Evolutionary conservation across 2,329 filamentous ascomycete genomes (phyloP).

Genomic region (Orbilia javanica): DNA sequence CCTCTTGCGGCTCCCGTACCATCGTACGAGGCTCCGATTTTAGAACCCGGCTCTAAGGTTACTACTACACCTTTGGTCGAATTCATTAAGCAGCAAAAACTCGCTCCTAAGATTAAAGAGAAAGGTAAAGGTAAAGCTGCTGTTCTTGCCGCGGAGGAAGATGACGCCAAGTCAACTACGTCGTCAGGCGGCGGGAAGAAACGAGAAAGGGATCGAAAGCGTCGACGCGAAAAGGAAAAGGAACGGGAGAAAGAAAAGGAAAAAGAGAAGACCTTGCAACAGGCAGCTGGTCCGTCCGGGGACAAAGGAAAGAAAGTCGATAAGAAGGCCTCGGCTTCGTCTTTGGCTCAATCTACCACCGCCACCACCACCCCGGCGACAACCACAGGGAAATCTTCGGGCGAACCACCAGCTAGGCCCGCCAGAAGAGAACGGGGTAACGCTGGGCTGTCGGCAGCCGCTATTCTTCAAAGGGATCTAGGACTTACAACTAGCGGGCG

Average conservation of each 20-base stretch:
- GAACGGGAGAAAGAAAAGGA: constrained; percentile 61
- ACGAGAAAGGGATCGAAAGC: constrained; percentile 50
- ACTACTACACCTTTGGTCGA: constrained; percentile 91
- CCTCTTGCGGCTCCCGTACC: constrained; percentile 60
- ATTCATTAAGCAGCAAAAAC: constrained; percentile 91
- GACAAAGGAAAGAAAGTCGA: constrained; percentile 39
- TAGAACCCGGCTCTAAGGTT: constrained; percentile 70
- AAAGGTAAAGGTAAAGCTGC: constrained; percentile 61
- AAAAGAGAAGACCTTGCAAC: constrained; percentile 14
- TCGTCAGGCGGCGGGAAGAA: constrained; percentile 50
- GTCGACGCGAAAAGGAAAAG: constrained; percentile 59
- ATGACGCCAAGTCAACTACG: constrained; percentile 54
- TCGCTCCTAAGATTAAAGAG: constrained; percentile 68
- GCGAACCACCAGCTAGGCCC: constrained; percentile 71
- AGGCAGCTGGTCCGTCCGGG: constrained; percentile 8
- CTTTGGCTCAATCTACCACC: neutral
- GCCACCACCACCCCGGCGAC: neutral
- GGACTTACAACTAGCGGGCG: constrained; percentile 75
- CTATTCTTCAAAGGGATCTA: constrained; percentile 76
- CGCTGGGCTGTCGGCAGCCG: constrained; percentile 73
- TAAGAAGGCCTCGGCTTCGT: constrained; percentile 28
- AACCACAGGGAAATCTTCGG: constrained; percentile 60
- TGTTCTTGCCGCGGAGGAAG: constrained; percentile 44
- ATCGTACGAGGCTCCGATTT: constrained; percentile 53
- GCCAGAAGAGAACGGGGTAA: constrained; percentile 66